phyloP scores from a whole-genome alignment of 2,329 filamentous ascomycete species.

The Calonectria pseudoreteaudii region DNA sequence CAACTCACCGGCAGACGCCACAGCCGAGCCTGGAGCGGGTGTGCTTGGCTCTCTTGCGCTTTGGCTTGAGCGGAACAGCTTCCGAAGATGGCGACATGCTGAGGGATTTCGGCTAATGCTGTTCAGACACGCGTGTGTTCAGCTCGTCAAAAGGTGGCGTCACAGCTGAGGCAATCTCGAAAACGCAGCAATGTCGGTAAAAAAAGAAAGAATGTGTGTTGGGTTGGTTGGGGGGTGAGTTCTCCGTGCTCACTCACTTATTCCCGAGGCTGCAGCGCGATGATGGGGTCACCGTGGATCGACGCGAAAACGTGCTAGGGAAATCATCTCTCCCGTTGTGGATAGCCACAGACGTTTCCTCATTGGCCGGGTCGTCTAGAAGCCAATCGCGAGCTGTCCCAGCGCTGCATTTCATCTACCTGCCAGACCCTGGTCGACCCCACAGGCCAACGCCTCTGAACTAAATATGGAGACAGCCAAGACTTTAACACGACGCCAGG shows the following conservation, averaged over 20 bases:
- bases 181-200: background rate
- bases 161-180: background rate
- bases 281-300: background rate
- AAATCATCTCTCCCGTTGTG: constrained; percentile 1
- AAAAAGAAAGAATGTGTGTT: background rate
- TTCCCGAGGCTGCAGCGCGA: background rate
- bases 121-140: background rate
- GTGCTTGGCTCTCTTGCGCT: constrained; percentile 32
- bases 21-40: constrained; percentile 34
- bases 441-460: background rate
- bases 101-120: background rate
- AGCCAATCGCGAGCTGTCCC: constrained; percentile 18
- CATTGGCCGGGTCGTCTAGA: constrained; percentile 34
- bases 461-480: background rate
- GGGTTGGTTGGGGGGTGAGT: background rate
- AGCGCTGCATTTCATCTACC: background rate
- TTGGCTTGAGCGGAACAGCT: constrained; percentile 7
- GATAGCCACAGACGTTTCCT: background rate
- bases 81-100: constrained; percentile 6
- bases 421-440: constrained; percentile 4
- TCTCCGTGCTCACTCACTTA: background rate
- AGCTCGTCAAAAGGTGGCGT: background rate
- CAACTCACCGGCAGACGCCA: constrained; percentile 34
- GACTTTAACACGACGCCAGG: background rate
- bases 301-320: background rate